phyloP scores from a whole-genome alignment of 805 yeast species.

The Lachancea waltii region DNA sequence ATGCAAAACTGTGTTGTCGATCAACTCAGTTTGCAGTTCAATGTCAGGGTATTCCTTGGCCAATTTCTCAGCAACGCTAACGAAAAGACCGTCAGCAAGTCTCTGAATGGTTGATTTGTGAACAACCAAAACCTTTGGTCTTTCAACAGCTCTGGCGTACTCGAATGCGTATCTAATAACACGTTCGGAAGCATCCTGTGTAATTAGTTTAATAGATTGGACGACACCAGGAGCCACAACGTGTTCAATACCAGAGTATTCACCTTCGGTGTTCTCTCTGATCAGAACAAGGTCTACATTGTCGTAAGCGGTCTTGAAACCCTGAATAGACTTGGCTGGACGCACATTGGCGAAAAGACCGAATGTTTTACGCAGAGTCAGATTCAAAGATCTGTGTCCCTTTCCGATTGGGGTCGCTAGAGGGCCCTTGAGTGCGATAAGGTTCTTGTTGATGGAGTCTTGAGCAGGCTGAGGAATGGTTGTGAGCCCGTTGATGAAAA shows the following conservation, averaged over 20 bases:
- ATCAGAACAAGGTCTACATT: constrained; percentile 91
- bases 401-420: constrained; percentile 98
- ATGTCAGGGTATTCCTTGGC: constrained; percentile 90
- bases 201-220: constrained; percentile 94
- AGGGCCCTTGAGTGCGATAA: constrained; percentile 96
- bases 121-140: constrained; percentile 86
- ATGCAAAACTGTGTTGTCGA: constrained; percentile 91
- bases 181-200: constrained; percentile 92
- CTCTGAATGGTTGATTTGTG: constrained; percentile 99
- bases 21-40: constrained; percentile 73
- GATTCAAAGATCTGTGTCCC: constrained; percentile 96
- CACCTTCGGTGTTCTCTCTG: constrained; percentile 99
- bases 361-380: constrained; percentile 96
- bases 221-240: constrained; percentile 97
- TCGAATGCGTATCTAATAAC: constrained; percentile 96
- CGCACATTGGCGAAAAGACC: constrained; percentile 94
- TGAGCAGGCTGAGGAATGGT: constrained; percentile 90
- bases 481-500: constrained; percentile 85
- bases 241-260: constrained; percentile 99
- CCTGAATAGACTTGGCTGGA: constrained; percentile 90
- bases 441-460: constrained; percentile 84
- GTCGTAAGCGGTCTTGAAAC: constrained; percentile 76
- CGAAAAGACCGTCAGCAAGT: constrained; percentile 95
- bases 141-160: constrained; percentile 83
- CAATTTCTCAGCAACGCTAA: constrained; percentile 81